Evolutionary conservation across 2,329 filamentous ascomycete genomes (phyloP).

Genomic region (Fusarium scirpi): DNA sequence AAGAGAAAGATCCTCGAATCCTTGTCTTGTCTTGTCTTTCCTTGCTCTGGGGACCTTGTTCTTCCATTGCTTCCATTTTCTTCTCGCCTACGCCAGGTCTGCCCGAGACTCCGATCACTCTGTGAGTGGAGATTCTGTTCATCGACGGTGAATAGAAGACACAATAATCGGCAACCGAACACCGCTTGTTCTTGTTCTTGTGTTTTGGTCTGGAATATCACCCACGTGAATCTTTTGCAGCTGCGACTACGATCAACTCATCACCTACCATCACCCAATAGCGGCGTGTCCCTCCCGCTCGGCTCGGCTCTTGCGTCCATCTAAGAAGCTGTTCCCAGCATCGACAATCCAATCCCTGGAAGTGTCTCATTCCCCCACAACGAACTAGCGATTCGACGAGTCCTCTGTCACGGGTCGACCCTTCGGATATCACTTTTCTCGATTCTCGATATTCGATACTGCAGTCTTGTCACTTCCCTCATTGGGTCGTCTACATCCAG

Average conservation of each 20-base stretch:
- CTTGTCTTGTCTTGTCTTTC: conserved; percentile 22
- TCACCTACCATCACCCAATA: conserved; percentile 45
- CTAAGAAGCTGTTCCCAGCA: conserved; percentile 20
- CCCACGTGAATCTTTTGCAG: conserved; percentile 43
- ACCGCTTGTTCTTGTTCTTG: neutral
- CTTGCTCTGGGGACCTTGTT: neutral
- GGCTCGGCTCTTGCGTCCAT: conserved; percentile 40
- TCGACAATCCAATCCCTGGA: conserved; percentile 33
- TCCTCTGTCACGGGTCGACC: conserved; percentile 24
- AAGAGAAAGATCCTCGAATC: conserved; percentile 19
- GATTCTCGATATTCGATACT: conserved; percentile 26
- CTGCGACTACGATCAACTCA: conserved; percentile 43
- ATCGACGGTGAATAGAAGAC: neutral
- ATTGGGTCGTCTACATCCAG: conserved; percentile 25
- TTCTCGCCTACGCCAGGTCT: conserved; percentile 6
- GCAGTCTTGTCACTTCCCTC: conserved; percentile 22
- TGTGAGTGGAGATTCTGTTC: neutral
- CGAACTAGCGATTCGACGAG: conserved; percentile 23
- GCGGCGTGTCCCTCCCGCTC: conserved; percentile 41
- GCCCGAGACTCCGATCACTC: conserved; percentile 1
- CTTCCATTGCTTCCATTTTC: conserved; percentile 14
- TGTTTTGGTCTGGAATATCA: conserved; percentile 7
- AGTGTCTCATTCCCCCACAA: conserved; percentile 37
- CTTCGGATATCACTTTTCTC: conserved; percentile 36
- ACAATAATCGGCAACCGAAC: neutral